Percentiles rank a stretch among this genome's conserved stretches.
Conservation (phyloP, 208 protist species). For the Trypanosomatidae sp. region DNA sequence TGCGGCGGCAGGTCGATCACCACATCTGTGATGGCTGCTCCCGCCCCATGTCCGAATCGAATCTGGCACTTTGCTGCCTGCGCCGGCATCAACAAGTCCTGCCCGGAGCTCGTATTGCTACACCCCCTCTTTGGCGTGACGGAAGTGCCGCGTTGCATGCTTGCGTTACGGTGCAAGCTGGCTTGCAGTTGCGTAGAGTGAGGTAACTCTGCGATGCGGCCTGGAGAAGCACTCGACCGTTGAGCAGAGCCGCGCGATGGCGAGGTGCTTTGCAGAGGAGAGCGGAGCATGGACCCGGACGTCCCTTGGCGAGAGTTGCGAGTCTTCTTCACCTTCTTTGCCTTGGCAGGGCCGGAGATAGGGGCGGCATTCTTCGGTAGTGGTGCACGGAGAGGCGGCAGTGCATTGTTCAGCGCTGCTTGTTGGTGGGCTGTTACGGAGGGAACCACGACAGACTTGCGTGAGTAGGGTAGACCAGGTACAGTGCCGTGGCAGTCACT, state of each 20-base stretch:
- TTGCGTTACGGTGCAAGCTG: constrained; percentile 1
- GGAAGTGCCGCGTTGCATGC: constrained; percentile 11
- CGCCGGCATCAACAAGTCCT: constrained; percentile 29
- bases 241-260: constrained; percentile 22
- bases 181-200: neutral
- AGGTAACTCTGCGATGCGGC: constrained; percentile 2
- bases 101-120: neutral
- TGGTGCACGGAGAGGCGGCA: neutral
- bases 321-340: constrained; percentile 23
- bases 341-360: neutral
- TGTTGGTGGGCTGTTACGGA: neutral
- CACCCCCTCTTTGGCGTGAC: constrained; percentile 1
- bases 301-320: constrained; percentile 3
- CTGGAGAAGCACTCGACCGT: constrained; percentile 21
- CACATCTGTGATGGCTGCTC: constrained; percentile 68
- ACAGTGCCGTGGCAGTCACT: constrained; percentile 6
- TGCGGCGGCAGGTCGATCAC: constrained; percentile 55
- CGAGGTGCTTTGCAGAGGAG: constrained; percentile 19
- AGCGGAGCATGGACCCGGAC: neutral
- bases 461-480: neutral
- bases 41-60: constrained; percentile 37
- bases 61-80: constrained; percentile 54
- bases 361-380: neutral
- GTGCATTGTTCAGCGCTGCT: neutral
- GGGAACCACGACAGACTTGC: constrained; percentile 10